phyloP scores from a whole-genome alignment of 2,329 filamentous ascomycete species.

The Diaporthe humulicola region DNA sequence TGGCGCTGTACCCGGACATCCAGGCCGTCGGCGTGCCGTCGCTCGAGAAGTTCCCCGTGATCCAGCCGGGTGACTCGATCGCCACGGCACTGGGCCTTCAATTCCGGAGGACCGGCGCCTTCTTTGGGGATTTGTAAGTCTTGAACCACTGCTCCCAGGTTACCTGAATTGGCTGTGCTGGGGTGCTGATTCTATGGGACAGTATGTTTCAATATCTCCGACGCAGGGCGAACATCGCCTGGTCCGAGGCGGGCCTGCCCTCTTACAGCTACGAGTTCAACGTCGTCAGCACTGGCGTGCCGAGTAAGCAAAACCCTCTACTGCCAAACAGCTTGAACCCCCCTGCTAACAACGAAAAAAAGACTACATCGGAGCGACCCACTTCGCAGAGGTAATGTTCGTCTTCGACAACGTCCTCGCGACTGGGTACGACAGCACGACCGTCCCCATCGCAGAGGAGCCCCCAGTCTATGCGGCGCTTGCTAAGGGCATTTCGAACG shows the following conservation, averaged over 20 bases:
- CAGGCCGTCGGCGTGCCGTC: slow-evolving; percentile 35
- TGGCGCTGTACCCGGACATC: slow-evolving; percentile 36
- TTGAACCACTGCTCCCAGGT: background rate
- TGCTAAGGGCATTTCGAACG: slow-evolving; percentile 61
- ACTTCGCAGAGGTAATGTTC: slow-evolving; percentile 65
- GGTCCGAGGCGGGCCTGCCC: slow-evolving; percentile 61
- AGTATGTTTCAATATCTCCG: slow-evolving; percentile 31
- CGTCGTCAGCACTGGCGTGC: slow-evolving; percentile 50
- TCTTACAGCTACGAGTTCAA: slow-evolving; percentile 60
- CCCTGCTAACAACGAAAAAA: background rate
- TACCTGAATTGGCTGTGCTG: too few species aligned
- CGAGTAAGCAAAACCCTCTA: background rate
- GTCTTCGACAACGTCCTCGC: slow-evolving; percentile 67
- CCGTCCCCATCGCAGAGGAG: slow-evolving; percentile 55
- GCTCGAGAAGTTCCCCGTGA: slow-evolving; percentile 35
- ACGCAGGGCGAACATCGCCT: slow-evolving; percentile 60
- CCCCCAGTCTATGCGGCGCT: slow-evolving; percentile 57
- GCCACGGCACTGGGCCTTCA: slow-evolving; percentile 36
- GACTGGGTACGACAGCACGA: slow-evolving; percentile 57
- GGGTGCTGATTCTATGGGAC: background rate
- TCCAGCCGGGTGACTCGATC: slow-evolving; percentile 27
- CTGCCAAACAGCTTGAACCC: too few species aligned
- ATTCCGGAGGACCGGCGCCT: slow-evolving; percentile 36
- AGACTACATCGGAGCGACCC: slow-evolving; percentile 40
- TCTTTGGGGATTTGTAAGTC: slow-evolving; percentile 40